These are phyloP conservation scores for Vitis cinerea DNA, from an alignment of 164 flowering plant species.

Conservation along the genomic window DNA sequence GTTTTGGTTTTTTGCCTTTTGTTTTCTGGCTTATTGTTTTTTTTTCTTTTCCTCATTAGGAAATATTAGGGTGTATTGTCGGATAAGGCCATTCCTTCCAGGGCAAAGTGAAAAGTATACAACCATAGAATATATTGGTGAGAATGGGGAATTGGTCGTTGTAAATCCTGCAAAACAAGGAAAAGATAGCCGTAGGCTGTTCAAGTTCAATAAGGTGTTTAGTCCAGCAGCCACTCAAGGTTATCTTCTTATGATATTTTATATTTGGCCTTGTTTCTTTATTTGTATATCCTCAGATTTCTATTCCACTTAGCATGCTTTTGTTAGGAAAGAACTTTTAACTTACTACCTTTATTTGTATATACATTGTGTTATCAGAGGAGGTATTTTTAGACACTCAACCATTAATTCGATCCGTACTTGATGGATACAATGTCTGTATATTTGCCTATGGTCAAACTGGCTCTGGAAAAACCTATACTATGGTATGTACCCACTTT, in stretches of 20 bases:
- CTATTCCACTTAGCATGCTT: too few relatives aligned
- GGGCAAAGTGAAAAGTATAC: conserved; percentile 53
- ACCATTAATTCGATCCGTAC: conserved; percentile 60
- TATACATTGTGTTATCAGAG: conserved; percentile 28
- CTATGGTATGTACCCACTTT: conserved; percentile 42
- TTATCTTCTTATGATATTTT: conserved; percentile 10
- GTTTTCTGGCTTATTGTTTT: background rate
- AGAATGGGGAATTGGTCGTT: conserved; percentile 60
- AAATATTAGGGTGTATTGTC: conserved; percentile 67
- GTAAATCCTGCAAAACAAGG: conserved; percentile 58
- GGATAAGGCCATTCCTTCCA: conserved; percentile 62
- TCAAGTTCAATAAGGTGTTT: conserved; percentile 66
- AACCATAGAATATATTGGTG: conserved; percentile 57
- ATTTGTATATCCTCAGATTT: conserved; percentile 1
- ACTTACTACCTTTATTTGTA: background rate
- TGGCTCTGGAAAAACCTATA: conserved; percentile 69
- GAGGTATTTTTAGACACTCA: conserved; percentile 65
- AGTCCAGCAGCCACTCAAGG: conserved; percentile 64
- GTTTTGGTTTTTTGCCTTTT: background rate
- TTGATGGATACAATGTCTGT: conserved; percentile 73
- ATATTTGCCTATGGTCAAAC: conserved; percentile 81
- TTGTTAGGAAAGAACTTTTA: too few relatives aligned
- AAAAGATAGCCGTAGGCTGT: conserved; percentile 49
- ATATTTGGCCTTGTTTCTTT: background rate
- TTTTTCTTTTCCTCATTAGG: conserved; percentile 30